Base-by-base conservation (phyloP, 108 stramenopile species). In the Cylindrotheca fusiformis region DNA sequence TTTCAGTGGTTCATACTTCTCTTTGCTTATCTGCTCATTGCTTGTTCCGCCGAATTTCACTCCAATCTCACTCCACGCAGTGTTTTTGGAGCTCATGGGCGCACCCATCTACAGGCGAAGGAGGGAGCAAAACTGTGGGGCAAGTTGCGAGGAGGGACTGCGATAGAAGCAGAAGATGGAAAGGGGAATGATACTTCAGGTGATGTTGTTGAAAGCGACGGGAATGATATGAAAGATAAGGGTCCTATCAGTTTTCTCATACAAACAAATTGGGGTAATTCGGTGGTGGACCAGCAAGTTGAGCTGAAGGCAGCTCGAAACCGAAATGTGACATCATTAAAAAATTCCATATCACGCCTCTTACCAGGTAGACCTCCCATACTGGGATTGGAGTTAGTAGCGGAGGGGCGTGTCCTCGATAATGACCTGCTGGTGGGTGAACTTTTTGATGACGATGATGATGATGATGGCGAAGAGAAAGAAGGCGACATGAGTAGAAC, bases 381-480 rank as follows among this genome's bases (percentile, higher is more conserved):
- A 27, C 48, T 75, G 6, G 55, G 55, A 3, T 26, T 88, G 32
- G 48, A 69, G 31, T 48, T 93, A n/a, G 67, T 78, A 22, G 68
- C 67, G 24, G 60, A 66, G 19, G 81, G 80, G 14, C 67, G 69
- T 12, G 51, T 83, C 18, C 54, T 90, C 53, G 56, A 67, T 0
- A 85, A 93, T 50, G 83, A 86, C 17, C 72, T 75, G 47, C 71
- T 84, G 18, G 73, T 90, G 33, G 81, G 84, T 28, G 82, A 86
- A 24, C 55, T 90, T 20, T 66, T 90, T 41, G 82, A 81, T 1
- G 83, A 83, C 25, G 83, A 84, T 4, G 84, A 86, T 2, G 79
- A 82, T 1, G 82, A 85, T 0, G 83, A 83, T 3, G 77, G 81
- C 2, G 82, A 84, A 3, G 82, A 77, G 0, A 78, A 80, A 22